Evolutionary conservation across 306 rosid species (phyloP).

Genomic region (Urtica urens): DNA sequence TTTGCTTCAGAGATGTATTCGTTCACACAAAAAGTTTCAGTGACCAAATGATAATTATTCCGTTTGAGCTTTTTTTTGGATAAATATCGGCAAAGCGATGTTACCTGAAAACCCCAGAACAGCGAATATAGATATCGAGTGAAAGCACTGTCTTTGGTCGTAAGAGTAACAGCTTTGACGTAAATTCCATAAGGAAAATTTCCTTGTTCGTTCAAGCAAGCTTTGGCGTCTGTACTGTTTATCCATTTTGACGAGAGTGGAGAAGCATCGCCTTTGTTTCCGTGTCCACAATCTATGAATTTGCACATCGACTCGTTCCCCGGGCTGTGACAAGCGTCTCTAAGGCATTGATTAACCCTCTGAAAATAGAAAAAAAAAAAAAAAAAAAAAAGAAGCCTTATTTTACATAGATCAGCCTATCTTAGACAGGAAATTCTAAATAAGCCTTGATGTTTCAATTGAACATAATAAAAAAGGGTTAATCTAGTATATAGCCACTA

Average conservation of each 20-base stretch:
- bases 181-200: slow-evolving; percentile 57
- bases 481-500: too few species aligned
- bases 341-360: slow-evolving; percentile 81
- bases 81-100: slow-evolving; percentile 9
- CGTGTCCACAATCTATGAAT: slow-evolving; percentile 61
- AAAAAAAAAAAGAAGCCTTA: too few species aligned
- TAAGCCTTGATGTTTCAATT: too few species aligned
- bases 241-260: not conserved
- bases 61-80: too few species aligned
- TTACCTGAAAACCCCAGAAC: slow-evolving; percentile 94
- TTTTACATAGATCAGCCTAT: too few species aligned
- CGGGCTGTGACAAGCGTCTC: slow-evolving; percentile 34
- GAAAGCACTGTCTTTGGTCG: slow-evolving; percentile 21
- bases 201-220: slow-evolving; percentile 25
- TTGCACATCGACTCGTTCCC: not conserved
- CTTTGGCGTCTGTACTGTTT: slow-evolving; percentile 1
- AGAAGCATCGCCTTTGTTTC: not conserved
- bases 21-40: too few species aligned
- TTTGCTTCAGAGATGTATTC: slow-evolving; percentile 49
- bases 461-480: too few species aligned
- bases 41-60: too few species aligned
- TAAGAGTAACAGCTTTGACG: slow-evolving; percentile 41
- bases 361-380: slow-evolving; percentile 24
- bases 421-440: too few species aligned
- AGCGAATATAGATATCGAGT: slow-evolving; percentile 57